Evolutionary conservation across 1,284 basidiomycete genomes (phyloP).

Genomic region (Ganoderma lucidum): DNA sequence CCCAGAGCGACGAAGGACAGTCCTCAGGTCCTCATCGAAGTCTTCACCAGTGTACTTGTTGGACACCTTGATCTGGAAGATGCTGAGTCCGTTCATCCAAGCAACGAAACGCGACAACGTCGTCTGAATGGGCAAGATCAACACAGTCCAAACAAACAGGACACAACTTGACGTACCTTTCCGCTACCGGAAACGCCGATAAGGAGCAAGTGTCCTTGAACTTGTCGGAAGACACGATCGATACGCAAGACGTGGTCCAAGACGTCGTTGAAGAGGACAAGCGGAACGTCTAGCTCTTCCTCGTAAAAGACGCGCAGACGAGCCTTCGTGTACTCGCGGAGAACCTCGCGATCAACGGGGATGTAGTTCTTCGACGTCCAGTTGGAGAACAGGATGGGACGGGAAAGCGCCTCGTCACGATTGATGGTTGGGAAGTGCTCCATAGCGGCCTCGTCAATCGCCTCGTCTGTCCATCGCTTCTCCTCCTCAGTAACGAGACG

Average conservation of each 20-base stretch:
- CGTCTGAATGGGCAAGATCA: slow-evolving; percentile 62
- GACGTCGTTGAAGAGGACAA: slow-evolving; percentile 98
- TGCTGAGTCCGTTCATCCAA: slow-evolving; percentile 99
- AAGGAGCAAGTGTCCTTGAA: slow-evolving; percentile 95
- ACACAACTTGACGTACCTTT: slow-evolving; percentile 68
- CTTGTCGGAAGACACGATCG: slow-evolving; percentile 98
- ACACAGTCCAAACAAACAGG: background rate
- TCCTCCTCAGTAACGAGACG: slow-evolving; percentile 93
- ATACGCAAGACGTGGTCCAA: slow-evolving; percentile 97
- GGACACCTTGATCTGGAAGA: slow-evolving; percentile 99
- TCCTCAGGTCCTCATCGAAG: slow-evolving; percentile 97
- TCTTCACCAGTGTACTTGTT: slow-evolving; percentile 99
- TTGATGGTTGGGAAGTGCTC: slow-evolving; percentile 94
- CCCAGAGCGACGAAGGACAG: slow-evolving; percentile 91
- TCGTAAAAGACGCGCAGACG: slow-evolving; percentile 96
- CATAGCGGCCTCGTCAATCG: slow-evolving; percentile 87
- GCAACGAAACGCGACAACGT: slow-evolving; percentile 98
- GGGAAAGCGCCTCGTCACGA: slow-evolving; percentile 79
- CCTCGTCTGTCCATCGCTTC: slow-evolving; percentile 93
- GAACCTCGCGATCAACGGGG: slow-evolving; percentile 90
- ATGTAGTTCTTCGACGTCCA: slow-evolving; percentile 99
- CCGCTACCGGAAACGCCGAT: slow-evolving; percentile 99
- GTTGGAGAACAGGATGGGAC: slow-evolving; percentile 98
- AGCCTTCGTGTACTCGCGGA: slow-evolving; percentile 97
- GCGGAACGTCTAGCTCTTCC: slow-evolving; percentile 97